Percentiles rank a stretch among this genome's conserved stretches.
Conservation (phyloP, 2,329 filamentous ascomycete genomes). For the Stagonosporopsis vannaccii region DNA sequence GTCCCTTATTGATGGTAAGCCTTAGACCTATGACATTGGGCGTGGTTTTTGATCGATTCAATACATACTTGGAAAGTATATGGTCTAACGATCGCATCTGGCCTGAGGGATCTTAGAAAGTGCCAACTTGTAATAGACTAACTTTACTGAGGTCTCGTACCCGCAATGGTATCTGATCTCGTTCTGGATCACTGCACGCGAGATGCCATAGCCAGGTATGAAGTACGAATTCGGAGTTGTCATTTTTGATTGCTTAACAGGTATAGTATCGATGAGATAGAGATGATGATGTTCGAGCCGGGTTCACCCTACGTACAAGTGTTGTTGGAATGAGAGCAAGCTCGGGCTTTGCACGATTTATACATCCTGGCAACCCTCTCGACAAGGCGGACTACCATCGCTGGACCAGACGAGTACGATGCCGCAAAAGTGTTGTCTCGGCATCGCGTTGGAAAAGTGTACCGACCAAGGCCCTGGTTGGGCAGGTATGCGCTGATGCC, state of each 20-base stretch:
- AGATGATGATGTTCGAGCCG: constrained; percentile 19
- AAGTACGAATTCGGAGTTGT: constrained; percentile 50
- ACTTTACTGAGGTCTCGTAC: too few relatives aligned
- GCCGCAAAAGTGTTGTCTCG: constrained; percentile 14
- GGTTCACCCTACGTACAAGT: constrained; percentile 19
- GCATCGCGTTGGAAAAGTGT: constrained; percentile 5
- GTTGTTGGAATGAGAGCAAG: constrained; percentile 22
- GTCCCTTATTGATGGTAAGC: constrained; percentile 43
- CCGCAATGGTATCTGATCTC: constrained; percentile 54
- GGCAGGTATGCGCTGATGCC: constrained; percentile 37
- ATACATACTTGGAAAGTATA: constrained; percentile 51
- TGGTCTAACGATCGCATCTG: constrained; percentile 52
- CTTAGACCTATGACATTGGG: not conserved
- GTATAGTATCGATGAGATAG: constrained; percentile 2
- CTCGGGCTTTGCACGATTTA: constrained; percentile 34
- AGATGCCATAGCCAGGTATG: constrained; percentile 53
- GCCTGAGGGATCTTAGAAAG: too few relatives aligned
- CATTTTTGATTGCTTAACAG: constrained; percentile 25
- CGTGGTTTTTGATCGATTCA: too few relatives aligned
- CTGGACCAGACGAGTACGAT: constrained; percentile 21
- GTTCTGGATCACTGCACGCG: constrained; percentile 53
- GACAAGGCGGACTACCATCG: constrained; percentile 14
- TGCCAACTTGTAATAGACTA: too few relatives aligned
- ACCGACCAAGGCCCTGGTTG: constrained; percentile 27
- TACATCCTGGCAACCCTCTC: constrained; percentile 22